These are phyloP conservation scores for Boletus tylopilopsis DNA, from an alignment of 768 basidiomycete genomes.

Conservation along the genomic window DNA sequence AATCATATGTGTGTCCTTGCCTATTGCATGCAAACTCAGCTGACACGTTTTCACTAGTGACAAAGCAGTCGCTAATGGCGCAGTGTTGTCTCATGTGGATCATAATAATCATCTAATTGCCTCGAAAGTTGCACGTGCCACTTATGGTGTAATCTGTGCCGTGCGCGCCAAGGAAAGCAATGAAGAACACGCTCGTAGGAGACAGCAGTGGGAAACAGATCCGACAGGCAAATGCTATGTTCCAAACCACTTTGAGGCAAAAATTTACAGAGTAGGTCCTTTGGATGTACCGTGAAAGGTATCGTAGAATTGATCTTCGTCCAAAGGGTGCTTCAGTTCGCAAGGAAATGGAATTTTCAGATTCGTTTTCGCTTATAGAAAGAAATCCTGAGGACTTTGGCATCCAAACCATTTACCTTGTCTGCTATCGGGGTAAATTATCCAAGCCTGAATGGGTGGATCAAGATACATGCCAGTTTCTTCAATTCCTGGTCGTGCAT, in stretches of 20 bases:
- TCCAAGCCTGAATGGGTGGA: constrained; percentile 10
- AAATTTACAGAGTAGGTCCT: background rate
- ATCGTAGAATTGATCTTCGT: no score
- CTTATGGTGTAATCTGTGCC: background rate
- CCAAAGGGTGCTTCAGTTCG: background rate
- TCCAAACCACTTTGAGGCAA: background rate
- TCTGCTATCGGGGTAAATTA: constrained; percentile 3
- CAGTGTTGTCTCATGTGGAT: background rate
- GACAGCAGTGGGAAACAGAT: background rate
- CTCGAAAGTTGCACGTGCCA: no score
- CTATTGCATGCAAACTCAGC: background rate
- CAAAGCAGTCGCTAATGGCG: constrained; percentile 9
- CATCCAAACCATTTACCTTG: background rate
- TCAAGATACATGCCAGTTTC: background rate
- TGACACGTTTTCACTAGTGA: constrained; percentile 2
- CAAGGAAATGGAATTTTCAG: background rate
- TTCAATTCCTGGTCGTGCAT: background rate
- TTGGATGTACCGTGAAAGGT: no score
- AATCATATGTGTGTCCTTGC: constrained; percentile 1
- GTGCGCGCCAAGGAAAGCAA: background rate
- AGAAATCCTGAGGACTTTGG: background rate
- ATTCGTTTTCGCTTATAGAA: background rate
- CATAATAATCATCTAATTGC: background rate
- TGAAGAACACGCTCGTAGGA: background rate
- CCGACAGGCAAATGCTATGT: background rate